Evolutionary conservation across 495 filamentous ascomycete genomes (phyloP).

Genomic region (Xylaria venustula): DNA sequence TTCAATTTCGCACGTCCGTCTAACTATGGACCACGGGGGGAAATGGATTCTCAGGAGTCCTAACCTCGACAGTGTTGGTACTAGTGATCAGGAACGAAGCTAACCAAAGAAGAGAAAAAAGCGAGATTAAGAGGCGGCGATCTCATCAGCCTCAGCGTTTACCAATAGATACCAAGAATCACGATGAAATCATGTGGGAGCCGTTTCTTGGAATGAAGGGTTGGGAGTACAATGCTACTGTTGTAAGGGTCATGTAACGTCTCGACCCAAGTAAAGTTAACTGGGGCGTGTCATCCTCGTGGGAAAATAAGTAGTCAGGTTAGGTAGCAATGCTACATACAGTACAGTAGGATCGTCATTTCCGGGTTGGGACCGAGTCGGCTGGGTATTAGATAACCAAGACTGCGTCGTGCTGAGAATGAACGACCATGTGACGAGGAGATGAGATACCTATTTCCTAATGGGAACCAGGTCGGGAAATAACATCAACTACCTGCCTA

Average conservation of each 20-base stretch:
- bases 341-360: background rate
- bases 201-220: background rate
- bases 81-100: background rate
- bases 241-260: too few relatives aligned
- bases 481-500: too few relatives aligned
- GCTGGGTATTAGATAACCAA: too few relatives aligned
- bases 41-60: background rate
- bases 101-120: background rate
- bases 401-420: background rate
- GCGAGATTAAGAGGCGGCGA: slow-evolving; percentile 6
- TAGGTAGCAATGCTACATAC: background rate
- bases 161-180: background rate
- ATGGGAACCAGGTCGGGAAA: too few relatives aligned
- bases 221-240: too few relatives aligned
- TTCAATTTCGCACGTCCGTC: background rate
- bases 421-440: too few relatives aligned
- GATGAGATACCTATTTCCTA: background rate
- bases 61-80: background rate
- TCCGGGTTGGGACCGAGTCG: slow-evolving; percentile 6
- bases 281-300: background rate
- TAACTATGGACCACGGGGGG: background rate
- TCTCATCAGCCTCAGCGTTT: background rate
- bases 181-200: background rate
- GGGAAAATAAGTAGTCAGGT: too few relatives aligned
- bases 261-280: too few relatives aligned